Evolutionary conservation across 176 grass and related monocot species (phyloP), one percentile per base, ranked within the genome.

Genomic region (Carex myosuroides): DNA sequence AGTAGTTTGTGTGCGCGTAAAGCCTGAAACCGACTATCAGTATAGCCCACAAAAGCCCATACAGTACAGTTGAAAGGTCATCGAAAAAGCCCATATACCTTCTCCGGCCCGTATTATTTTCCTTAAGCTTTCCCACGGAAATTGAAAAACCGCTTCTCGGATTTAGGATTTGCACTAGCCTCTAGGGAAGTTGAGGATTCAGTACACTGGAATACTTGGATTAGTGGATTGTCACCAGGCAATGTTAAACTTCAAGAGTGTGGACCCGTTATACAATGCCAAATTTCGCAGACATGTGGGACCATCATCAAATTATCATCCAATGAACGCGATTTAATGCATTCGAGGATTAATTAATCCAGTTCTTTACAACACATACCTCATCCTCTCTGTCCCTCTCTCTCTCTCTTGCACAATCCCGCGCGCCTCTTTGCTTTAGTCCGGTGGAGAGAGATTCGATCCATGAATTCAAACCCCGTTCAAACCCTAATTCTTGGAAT

Each of bases 391-490:
- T 52, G 37, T 39, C 13, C 5, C n/a, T 44, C 13, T 13, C 21
- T 76, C 50, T 75, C 71, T 78, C 39, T 48, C 8, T n/a, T 21
- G 24, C 68, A 21, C 30, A 61, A 35, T 77, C 65, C 64, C 87
- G 80, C 55, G 75, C 71, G 62, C 53, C 29, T 52, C 54, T 18
- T 5, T 21, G 44, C 71, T 46, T 46, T 48, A 62, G 13, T 77
- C 64, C 65, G 30, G 67, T 53, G 80, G 66, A 60, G 39, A 79
- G 64, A 65, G 76, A 83, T 85, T 81, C 80, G 88, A 84, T 73
- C 24, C 46, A 81, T 24, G 37, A 71, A 84, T 75, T 86, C 83
- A 81, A 62, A 78, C 69, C 44, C 8, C 79, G 73, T 55, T 70
- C 62, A 46, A 84, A 65, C 46, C 37, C 77, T 79, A 65, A 53